phyloP scores from a whole-genome alignment of 441 rosid species.

The Arabidopsis lyrata region DNA sequence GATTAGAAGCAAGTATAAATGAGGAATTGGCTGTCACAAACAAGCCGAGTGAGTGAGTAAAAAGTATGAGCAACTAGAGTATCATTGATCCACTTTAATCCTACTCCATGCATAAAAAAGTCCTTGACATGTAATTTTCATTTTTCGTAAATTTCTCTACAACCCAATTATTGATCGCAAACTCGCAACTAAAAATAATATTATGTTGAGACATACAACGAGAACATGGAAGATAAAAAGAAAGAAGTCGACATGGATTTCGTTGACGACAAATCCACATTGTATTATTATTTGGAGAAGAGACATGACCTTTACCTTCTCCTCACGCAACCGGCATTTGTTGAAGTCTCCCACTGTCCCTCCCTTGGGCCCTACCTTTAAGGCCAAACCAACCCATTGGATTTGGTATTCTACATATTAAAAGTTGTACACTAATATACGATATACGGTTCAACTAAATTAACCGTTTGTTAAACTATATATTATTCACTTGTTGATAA shows the following conservation, averaged over 20 bases:
- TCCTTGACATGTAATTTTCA: not conserved
- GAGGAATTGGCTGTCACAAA: not conserved
- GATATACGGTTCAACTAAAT: not conserved
- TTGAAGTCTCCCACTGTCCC: constrained; percentile 40
- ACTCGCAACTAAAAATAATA: not conserved
- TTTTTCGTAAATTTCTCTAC: not conserved
- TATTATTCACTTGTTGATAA: too few species aligned
- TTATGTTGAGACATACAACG: not conserved
- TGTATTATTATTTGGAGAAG: constrained; percentile 18
- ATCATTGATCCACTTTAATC: not conserved
- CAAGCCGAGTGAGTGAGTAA: not conserved
- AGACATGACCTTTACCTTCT: constrained; percentile 40
- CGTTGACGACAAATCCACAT: constrained; percentile 1
- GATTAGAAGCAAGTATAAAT: not conserved
- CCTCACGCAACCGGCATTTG: constrained; percentile 42
- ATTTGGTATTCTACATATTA: not conserved
- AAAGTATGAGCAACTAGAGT: not conserved
- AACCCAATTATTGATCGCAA: not conserved
- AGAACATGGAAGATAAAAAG: not conserved
- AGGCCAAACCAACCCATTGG: constrained; percentile 4
- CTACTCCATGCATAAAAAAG: not conserved
- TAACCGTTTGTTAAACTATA: not conserved
- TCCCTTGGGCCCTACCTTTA: constrained; percentile 31
- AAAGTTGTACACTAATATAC: not conserved
- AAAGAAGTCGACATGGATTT: not conserved